A percentile compares a stretch with the other conserved stretches of the same genome.
phyloP scores from a whole-genome alignment of 2,329 filamentous ascomycete species.

The Biscogniauxia mediterranea region DNA sequence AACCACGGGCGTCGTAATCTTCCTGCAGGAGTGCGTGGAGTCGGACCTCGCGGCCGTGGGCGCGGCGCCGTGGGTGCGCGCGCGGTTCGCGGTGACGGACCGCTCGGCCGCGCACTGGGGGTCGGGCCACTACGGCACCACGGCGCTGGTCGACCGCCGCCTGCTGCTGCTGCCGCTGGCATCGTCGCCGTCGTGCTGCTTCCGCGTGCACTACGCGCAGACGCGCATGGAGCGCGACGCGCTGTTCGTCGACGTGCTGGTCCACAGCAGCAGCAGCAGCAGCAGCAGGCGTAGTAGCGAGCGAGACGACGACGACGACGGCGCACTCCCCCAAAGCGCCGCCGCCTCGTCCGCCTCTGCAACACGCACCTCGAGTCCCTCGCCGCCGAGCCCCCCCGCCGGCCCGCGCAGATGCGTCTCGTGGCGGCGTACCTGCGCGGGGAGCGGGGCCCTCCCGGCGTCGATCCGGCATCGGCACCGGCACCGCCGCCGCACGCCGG shows the following conservation, averaged over 20 bases:
- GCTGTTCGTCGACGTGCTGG: conserved; percentile 47
- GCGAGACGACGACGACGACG: too few species aligned
- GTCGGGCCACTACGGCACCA: conserved; percentile 47
- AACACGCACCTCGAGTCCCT: conserved; percentile 34
- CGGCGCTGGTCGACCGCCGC: conserved; percentile 46
- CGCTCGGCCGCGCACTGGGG: conserved; percentile 40
- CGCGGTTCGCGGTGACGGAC: conserved; percentile 47
- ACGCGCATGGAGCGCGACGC: conserved; percentile 50
- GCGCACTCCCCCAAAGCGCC: too few species aligned
- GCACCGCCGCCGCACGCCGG: conserved; percentile 32
- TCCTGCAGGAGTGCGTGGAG: conserved; percentile 49
- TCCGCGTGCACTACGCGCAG: conserved; percentile 46
- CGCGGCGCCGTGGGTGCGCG: conserved; percentile 42
- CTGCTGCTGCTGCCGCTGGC: conserved; percentile 33
- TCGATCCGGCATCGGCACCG: too few species aligned
- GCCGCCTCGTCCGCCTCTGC: conserved; percentile 24
- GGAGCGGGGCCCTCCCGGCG: conserved; percentile 18
- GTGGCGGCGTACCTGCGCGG: conserved; percentile 24
- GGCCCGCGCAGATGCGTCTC: conserved; percentile 25
- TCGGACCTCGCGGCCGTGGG: conserved; percentile 45
- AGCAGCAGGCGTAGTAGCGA: too few species aligned
- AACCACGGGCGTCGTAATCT: conserved; percentile 39
- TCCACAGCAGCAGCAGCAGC: conserved; percentile 18
- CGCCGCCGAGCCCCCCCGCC: conserved; percentile 21
- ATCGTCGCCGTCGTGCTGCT: too few species aligned